Evolutionary conservation across 2,329 filamentous ascomycete species (phyloP).

Genomic region (Pyrenochaeta sp.): DNA sequence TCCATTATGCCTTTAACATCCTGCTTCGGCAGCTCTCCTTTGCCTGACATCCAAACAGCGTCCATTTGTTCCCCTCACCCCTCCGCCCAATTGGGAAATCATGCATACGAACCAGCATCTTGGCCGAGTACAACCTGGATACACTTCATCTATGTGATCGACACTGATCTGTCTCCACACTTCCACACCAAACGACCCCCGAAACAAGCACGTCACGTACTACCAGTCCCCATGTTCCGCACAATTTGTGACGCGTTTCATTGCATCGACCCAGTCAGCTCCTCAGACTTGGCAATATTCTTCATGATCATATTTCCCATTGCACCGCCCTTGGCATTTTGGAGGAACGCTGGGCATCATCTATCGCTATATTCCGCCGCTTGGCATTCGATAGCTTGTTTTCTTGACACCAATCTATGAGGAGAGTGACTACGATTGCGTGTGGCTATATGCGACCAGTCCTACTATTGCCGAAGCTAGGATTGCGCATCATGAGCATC

Average conservation of each 20-base stretch:
- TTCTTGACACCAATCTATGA: constrained; percentile 9
- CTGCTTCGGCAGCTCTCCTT: not conserved
- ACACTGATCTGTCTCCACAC: not conserved
- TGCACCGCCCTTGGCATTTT: constrained; percentile 22
- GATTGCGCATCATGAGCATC: not conserved
- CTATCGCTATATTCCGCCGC: constrained; percentile 26
- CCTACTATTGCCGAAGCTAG: not conserved
- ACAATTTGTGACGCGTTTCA: constrained; percentile 2
- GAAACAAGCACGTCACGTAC: not conserved
- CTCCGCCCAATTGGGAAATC: constrained; percentile 3
- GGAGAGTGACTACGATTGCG: constrained; percentile 2
- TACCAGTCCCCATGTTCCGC: not conserved
- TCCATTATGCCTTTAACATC: not conserved
- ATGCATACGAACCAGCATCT: constrained; percentile 6
- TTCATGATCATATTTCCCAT: constrained; percentile 10
- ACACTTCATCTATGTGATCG: not conserved
- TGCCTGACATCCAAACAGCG: no score
- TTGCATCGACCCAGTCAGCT: not conserved
- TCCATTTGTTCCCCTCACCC: constrained; percentile 6
- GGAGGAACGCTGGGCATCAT: constrained; percentile 23
- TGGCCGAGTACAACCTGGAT: constrained; percentile 9
- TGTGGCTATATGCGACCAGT: not conserved
- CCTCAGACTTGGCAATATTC: constrained; percentile 20
- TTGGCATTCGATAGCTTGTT: constrained; percentile 24
- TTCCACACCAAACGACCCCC: not conserved